Base-by-base conservation (phyloP, 352 stramenopile species). In the Phytophthora sp. region DNA sequence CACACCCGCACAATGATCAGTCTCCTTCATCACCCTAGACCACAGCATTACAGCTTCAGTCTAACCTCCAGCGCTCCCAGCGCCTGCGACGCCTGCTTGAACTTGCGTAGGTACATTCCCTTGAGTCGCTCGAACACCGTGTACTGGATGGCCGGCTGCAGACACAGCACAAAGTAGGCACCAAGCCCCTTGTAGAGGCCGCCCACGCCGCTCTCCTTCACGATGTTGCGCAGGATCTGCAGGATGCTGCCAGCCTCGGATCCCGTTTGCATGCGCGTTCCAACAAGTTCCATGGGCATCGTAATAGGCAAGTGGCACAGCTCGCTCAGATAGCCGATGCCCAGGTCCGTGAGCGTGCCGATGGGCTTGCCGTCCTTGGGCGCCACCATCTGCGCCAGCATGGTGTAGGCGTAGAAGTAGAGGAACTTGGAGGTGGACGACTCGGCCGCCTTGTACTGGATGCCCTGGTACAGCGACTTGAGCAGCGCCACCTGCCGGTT, bases 71-170 rank as follows among this genome's bases (percentile, higher is more conserved):
- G 46, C 2, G 85, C 86, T 2, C 74, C 77, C 3, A 94, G 76
- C 12, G 75, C 63, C 51, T 88, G 72, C 9, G 80, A 71, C 2
- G 70, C 80, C 44, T 73, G 69, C 62, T 86, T 91, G 69, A 77
- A 86, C 20, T 76, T 77, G 37, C 69, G 77, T 46, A 94, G 54
- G 42, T 94, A 94, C 21, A 90, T 24, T 39, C 76, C 67, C 59
- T 93, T 87, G 54, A 95, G 54, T 49, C 97, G 87, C 69, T 99
- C 96, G 66, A 98, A 99, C 20, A 98, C 87, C 12, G 96, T 98
- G 72, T 98, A 99, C 65, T 98, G 96, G 63, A 99, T 98, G 12
- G 97, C 96, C 10, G 97, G 97, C 79, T 99, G 98, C 45, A 99
- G 74, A 70, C 96, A 99, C 17, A 99, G 82, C 35, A 99, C 89